A percentile compares a stretch with the other conserved stretches of the same genome.
Evolutionary conservation across 441 rosid species (phyloP).

Genomic region (Biscutella laevigata): DNA sequence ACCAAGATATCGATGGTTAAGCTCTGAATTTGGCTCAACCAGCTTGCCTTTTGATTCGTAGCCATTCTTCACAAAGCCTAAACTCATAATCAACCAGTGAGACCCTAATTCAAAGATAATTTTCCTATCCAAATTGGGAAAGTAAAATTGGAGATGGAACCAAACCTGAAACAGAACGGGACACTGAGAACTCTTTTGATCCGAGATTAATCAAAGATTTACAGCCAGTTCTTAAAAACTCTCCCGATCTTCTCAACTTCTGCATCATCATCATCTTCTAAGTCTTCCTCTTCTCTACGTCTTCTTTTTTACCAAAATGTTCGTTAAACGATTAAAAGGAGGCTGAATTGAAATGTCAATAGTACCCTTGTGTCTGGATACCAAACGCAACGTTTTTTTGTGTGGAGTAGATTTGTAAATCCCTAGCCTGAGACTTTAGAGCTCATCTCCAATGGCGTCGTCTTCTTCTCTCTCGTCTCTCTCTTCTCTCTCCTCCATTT

Average conservation of each 20-base stretch:
- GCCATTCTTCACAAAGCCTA: slow-evolving; percentile 26
- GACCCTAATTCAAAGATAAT: background rate
- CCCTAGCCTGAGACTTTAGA: slow-evolving; percentile 21
- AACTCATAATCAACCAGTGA: slow-evolving; percentile 9
- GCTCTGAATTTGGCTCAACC: background rate
- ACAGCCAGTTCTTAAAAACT: slow-evolving; percentile 24
- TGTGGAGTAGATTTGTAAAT: background rate
- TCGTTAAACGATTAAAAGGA: background rate
- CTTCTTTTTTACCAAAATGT: slow-evolving; percentile 7
- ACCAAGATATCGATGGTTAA: slow-evolving; percentile 2
- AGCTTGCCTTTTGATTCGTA: slow-evolving; percentile 14
- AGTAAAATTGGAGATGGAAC: background rate
- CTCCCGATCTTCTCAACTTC: slow-evolving; percentile 34
- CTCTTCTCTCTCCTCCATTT: slow-evolving; percentile 45
- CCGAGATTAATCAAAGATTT: slow-evolving; percentile 21
- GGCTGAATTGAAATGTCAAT: background rate
- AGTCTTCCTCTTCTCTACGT: background rate
- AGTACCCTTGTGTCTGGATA: background rate
- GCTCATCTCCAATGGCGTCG: slow-evolving; percentile 41
- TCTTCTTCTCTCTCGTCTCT: too few relatives aligned
- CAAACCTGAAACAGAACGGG: slow-evolving; percentile 31
- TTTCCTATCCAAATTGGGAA: background rate
- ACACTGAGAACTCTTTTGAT: slow-evolving; percentile 7
- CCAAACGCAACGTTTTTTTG: slow-evolving; percentile 28
- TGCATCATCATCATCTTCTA: slow-evolving; percentile 30